Conservation (phyloP, 257 asterid species). For the Verbascum thapsus region DNA sequence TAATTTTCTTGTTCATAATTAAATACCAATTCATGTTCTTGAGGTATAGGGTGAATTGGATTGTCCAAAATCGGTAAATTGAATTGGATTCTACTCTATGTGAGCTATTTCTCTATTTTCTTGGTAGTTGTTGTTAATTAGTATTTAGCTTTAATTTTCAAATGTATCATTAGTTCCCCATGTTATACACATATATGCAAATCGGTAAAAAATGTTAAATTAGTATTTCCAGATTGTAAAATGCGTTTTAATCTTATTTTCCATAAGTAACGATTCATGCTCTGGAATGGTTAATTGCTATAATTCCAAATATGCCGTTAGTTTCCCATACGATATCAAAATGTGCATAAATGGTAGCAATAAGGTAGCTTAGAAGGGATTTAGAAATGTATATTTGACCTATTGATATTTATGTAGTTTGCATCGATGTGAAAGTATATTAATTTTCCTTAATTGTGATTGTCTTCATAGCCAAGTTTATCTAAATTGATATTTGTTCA, state of each 20-base stretch:
- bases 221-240: background rate
- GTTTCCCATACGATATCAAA: background rate
- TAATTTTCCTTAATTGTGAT: background rate
- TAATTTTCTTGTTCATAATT: background rate
- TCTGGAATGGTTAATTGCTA: background rate
- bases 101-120: too few species aligned
- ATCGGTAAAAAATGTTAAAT: background rate
- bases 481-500: background rate
- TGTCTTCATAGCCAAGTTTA: background rate
- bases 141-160: too few species aligned
- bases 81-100: too few species aligned
- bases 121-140: too few species aligned
- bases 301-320: background rate
- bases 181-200: too few species aligned
- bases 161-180: too few species aligned
- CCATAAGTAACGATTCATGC: background rate
- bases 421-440: too few species aligned
- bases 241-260: background rate
- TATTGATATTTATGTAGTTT: background rate
- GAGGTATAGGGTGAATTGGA: too few species aligned
- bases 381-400: background rate
- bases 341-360: background rate
- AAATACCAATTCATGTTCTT: too few species aligned
- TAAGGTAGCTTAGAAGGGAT: too few species aligned
- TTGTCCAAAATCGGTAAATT: too few species aligned